Base-by-base conservation (phyloP, 176 grass and related monocot species). In the Cenchrus fungigraminus region DNA sequence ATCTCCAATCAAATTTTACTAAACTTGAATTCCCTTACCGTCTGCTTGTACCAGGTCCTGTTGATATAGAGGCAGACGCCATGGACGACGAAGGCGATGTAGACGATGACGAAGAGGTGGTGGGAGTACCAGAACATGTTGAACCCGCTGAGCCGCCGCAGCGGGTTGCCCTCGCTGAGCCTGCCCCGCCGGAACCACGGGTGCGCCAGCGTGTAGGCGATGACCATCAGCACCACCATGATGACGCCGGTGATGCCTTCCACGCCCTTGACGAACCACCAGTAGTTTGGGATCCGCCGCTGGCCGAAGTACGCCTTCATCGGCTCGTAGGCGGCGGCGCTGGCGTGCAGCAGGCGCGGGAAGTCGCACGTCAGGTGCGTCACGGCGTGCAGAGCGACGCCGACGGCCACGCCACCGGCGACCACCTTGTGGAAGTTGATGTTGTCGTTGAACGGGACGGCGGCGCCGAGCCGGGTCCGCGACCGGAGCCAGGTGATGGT, bases 51-150 rank as follows among this genome's bases (percentile, higher is more conserved):
- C 86, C 90, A 96, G 0, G 83, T 96, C 63, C 87, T 69, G 84
- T 88, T 95, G 85, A 99, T 93, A 91, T 99, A 99, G 54, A 99
- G 97, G 75, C 83, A 81, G 40, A 87, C 74, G 53, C 93, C 97
- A 4, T 99, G 93, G 66, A 95, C 90, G 42, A 96, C 63, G 25
- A 92, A 86, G 3, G 88, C 86, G 10, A 81, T 43, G 61, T 96
- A 99, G 15, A 99, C 97, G 72, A 99, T 11, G 52, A 99, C 79
- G 63, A 99, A 99, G 34, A 99, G 93, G 85, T 99, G 97, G 75
- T 99, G 97, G 0, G 97, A 96, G 83, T 99, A 99, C 97, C 97
- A 99, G 63, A 99, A 99, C 22, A 91, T 92, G 83, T 99, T 99
- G 90, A 99, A 99, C 1, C 91, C 91, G 42, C 89, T 91, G 77